Percentiles rank a stretch among this genome's conserved stretches.
Conservation (phyloP, 495 filamentous ascomycete genomes). For the Trichodelitschia bisporula region DNA sequence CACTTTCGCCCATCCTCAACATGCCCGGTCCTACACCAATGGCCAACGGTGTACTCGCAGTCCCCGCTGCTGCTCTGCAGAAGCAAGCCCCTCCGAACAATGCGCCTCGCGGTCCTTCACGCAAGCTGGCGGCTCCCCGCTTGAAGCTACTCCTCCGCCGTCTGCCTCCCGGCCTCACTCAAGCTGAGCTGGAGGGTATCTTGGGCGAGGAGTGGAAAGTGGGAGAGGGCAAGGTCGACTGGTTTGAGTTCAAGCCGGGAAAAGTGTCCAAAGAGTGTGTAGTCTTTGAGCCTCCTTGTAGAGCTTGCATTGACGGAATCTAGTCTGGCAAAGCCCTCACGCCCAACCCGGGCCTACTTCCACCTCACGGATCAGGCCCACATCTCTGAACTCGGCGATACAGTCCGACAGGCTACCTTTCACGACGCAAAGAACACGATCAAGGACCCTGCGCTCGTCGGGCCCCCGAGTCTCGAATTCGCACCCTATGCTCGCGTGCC, state of each 20-base stretch:
- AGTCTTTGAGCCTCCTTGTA: background rate
- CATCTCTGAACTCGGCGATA: conserved; percentile 34
- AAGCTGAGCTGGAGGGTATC: conserved; percentile 44
- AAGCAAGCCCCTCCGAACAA: conserved; percentile 19
- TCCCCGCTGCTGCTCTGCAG: conserved; percentile 29
- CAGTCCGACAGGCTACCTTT: conserved; percentile 37
- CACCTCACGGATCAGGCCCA: conserved; percentile 38
- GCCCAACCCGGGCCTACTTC: conserved; percentile 53
- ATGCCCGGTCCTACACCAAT: no score
- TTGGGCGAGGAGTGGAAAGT: conserved; percentile 68
- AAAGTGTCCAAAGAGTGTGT: conserved; percentile 36
- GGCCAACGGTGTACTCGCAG: conserved; percentile 36
- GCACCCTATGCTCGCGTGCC: conserved; percentile 63
- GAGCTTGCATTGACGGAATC: no score
- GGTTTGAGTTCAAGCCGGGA: conserved; percentile 51
- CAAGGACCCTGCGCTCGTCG: conserved; percentile 40
- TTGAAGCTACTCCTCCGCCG: conserved; percentile 71
- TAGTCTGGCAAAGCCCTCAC: conserved; percentile 55
- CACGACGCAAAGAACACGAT: conserved; percentile 47
- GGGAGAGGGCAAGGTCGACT: conserved; percentile 61
- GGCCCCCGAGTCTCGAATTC: conserved; percentile 55
- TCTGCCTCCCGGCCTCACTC: conserved; percentile 65
- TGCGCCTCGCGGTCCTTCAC: no score
- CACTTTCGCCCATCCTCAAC: no score
- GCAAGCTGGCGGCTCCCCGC: conserved; percentile 35